A percentile compares a stretch with the other conserved stretches of the same genome.
These are phyloP conservation scores for Capronia americana DNA, from an alignment of 2,329 filamentous ascomycete species.

Conservation along the genomic window DNA sequence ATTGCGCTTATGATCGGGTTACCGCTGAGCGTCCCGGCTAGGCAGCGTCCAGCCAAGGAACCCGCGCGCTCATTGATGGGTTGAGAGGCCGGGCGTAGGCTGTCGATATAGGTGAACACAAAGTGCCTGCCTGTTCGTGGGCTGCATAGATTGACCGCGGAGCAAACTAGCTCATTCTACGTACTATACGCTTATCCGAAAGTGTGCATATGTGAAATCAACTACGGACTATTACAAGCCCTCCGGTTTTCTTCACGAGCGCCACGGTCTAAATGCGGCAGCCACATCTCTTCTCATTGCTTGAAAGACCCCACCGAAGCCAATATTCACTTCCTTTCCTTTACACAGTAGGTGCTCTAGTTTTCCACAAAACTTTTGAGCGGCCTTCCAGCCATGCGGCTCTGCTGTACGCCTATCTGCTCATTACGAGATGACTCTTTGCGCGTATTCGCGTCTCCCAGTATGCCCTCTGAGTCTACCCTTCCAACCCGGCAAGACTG, in stretches of 20 bases:
- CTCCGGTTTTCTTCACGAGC: no score
- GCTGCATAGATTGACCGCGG: background rate
- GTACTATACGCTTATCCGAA: no score
- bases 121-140: background rate
- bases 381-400: background rate
- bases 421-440: background rate
- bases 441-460: no score
- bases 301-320: background rate
- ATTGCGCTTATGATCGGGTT: background rate
- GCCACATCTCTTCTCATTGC: background rate
- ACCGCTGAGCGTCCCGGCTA: background rate
- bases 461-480: background rate
- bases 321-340: background rate
- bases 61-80: background rate
- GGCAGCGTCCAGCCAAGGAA: background rate
- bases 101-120: background rate
- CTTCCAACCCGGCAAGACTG: background rate
- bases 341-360: no score
- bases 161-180: no score
- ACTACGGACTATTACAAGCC: no score
- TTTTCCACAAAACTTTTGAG: background rate
- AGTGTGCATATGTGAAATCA: no score
- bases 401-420: background rate
- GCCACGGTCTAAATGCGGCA: no score
- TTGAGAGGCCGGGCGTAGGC: background rate